phyloP scores from a whole-genome alignment of 129 eudicot genomes.

The Artemisia argyi region DNA sequence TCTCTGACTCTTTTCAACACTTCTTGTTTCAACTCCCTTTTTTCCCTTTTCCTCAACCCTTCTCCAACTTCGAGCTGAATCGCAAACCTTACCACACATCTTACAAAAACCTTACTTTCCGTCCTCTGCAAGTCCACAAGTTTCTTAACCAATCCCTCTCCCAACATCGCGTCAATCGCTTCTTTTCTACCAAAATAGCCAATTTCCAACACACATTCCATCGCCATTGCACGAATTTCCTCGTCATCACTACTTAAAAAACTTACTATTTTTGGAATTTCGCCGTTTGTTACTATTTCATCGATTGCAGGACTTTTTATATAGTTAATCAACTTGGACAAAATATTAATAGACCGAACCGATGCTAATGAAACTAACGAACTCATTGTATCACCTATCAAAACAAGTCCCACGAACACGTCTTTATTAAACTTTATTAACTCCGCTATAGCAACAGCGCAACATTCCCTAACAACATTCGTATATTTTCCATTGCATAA shows the following conservation, averaged over 20 bases:
- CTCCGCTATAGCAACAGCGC: constrained; percentile 48
- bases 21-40: constrained; percentile 63
- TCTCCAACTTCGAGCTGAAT: constrained; percentile 90
- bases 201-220: constrained; percentile 71
- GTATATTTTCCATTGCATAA: constrained; percentile 33
- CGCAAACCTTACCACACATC: constrained; percentile 80
- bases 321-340: constrained; percentile 47
- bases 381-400: constrained; percentile 46
- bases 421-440: constrained; percentile 70
- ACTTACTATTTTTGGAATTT: constrained; percentile 46
- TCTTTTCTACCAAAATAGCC: constrained; percentile 88
- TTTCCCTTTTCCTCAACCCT: constrained; percentile 84
- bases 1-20: constrained; percentile 58
- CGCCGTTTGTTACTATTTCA: constrained; percentile 54
- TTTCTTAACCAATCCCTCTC: constrained; percentile 46
- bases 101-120: constrained; percentile 55
- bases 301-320: constrained; percentile 83
- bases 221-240: constrained; percentile 32
- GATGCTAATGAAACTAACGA: constrained; percentile 50
- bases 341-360: constrained; percentile 33
- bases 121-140: constrained; percentile 73
- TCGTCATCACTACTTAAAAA: constrained; percentile 32
- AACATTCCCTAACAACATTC: constrained; percentile 47
- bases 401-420: constrained; percentile 73
- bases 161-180: constrained; percentile 73